Evolutionary conservation across 441 rosid genomes (phyloP), one percentile per base, ranked within the genome.

Genomic region (Monsonia emarginata): DNA sequence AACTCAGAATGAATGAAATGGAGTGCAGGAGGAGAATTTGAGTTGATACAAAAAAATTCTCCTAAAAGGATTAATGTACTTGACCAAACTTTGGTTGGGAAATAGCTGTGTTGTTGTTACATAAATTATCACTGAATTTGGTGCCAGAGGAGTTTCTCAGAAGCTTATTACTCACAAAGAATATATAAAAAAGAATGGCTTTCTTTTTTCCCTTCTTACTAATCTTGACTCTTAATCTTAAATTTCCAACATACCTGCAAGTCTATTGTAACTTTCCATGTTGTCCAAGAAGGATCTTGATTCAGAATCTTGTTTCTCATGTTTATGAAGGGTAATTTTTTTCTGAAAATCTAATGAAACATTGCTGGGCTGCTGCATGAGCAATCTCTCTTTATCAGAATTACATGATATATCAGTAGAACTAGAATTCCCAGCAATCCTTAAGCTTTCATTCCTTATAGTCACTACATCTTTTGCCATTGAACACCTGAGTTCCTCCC

Each of bases 401-500:
- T 68, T 58, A 70, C 84, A 52, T 52, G 61, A 50, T 30, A 44
- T 48, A 68, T 72, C 73, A 40, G 30, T 68, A 62, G 42, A 68
- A 57, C 63, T 75, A 26, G 70, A 50, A 67, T 68, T 76, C 70
- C 80, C 85, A 76, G 74, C 79, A 50, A 81, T 80, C 46, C 78
- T 80, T 69, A 89, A 79, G 81, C 85, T 83, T 84, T 94, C 95
- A 30, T 88, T 94, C 74, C 85, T 89, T 61, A 94, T 85, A 74
- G 85, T 81, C 61, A 85, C 83, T 14, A 69, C 71, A 76, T 90
- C 98, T 72, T 86, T 89, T 68, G 97, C 97, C 98, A 94, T 90
- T 30, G 95, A 89, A 76, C 78, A 78, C 81, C 98, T 90, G 61
- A 90, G 96, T 64, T 85, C 95, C 72, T 89, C 98, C 77, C 96